These are phyloP conservation scores for Cubamyces sp. DNA, from an alignment of 768 basidiomycete genomes.

Conservation along the genomic window DNA sequence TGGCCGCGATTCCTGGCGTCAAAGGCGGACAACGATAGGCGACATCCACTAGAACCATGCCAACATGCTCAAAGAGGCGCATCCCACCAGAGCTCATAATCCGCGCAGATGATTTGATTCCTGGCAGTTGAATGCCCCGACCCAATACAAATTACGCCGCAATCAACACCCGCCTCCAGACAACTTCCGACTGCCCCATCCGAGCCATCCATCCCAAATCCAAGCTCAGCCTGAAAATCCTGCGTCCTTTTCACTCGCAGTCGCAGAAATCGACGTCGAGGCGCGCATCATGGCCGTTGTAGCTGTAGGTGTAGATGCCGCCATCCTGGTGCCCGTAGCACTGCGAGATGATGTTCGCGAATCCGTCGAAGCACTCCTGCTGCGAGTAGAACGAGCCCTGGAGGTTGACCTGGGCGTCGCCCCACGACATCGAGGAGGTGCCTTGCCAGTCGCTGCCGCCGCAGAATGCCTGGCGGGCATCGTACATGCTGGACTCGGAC, in stretches of 20 bases:
- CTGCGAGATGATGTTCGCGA: constrained; percentile 6
- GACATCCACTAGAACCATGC: too few relatives aligned
- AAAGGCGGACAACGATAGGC: too few relatives aligned
- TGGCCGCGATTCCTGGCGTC: too few relatives aligned
- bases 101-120: too few relatives aligned
- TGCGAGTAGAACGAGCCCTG: not conserved
- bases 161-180: too few relatives aligned
- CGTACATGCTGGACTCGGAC: not conserved
- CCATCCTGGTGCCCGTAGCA: constrained; percentile 3
- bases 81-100: too few relatives aligned
- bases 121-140: too few relatives aligned
- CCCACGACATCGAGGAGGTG: not conserved
- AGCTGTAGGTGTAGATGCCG: not conserved
- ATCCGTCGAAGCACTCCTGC: constrained; percentile 7
- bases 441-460: not conserved
- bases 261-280: constrained; percentile 6
- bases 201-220: not conserved
- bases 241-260: not conserved
- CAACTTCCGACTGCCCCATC: too few relatives aligned
- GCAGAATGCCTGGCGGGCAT: not conserved
- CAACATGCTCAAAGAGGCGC: too few relatives aligned
- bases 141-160: too few relatives aligned
- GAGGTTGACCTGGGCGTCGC: not conserved
- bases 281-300: not conserved
- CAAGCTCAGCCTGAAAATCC: not conserved